These are phyloP conservation scores for Didymella lethalis DNA, from an alignment of 2,329 filamentous ascomycete species.

Conservation along the genomic window DNA sequence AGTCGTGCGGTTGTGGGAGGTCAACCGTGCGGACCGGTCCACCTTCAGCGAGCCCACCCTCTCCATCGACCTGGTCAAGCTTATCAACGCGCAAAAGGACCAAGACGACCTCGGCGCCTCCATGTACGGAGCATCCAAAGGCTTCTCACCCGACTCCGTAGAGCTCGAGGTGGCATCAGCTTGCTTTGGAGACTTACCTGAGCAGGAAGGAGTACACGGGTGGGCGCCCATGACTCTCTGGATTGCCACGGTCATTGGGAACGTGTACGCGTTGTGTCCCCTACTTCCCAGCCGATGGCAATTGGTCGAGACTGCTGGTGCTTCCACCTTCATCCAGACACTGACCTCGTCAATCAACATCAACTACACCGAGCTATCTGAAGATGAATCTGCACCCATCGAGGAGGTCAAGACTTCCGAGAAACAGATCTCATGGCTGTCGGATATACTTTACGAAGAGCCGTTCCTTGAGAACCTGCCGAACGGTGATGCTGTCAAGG, in stretches of 20 bases:
- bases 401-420: constrained; percentile 53
- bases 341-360: constrained; percentile 83
- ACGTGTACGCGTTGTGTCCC: constrained; percentile 92
- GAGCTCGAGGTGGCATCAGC: constrained; percentile 95
- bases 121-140: constrained; percentile 74
- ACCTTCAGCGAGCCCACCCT: constrained; percentile 86
- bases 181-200: constrained; percentile 78
- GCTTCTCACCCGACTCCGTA: constrained; percentile 86
- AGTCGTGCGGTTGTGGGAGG: constrained; percentile 87
- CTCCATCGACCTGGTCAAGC: constrained; percentile 85
- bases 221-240: constrained; percentile 98
- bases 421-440: constrained; percentile 68
- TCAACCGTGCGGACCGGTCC: constrained; percentile 83
- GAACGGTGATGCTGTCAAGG: constrained; percentile 56
- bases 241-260: constrained; percentile 93
- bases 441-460: constrained; percentile 58
- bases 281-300: constrained; percentile 88
- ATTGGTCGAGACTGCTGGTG: constrained; percentile 50
- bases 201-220: constrained; percentile 63
- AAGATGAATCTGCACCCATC: constrained; percentile 52
- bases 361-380: constrained; percentile 56
- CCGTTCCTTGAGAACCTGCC: constrained; percentile 53
- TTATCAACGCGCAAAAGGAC: constrained; percentile 81
- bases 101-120: constrained; percentile 86
- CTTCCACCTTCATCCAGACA: constrained; percentile 78